Conservation (phyloP, 805 yeast species). For the Myxozyma geophila region DNA sequence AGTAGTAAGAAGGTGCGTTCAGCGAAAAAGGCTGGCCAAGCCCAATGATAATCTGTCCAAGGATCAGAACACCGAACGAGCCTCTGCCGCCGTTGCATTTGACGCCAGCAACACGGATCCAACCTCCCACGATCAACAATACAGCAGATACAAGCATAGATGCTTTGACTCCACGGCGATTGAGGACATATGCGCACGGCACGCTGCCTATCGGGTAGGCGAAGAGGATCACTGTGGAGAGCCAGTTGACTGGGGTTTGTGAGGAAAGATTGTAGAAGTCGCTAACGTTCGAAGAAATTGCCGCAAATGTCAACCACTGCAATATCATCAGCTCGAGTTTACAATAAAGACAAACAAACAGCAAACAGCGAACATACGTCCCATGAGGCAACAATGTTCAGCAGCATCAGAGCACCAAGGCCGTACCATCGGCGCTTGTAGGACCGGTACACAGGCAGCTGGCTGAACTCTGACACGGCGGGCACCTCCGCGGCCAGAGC, state of each 20-base stretch:
- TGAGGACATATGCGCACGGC: constrained; percentile 39
- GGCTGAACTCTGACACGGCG: neutral
- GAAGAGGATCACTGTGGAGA: constrained; percentile 44
- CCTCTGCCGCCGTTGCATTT: constrained; percentile 27
- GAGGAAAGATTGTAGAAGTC: constrained; percentile 37
- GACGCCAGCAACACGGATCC: constrained; percentile 44
- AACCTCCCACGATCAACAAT: constrained; percentile 41
- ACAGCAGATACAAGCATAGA: constrained; percentile 39
- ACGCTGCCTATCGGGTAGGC: constrained; percentile 42
- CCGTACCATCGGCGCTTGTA: constrained; percentile 46
- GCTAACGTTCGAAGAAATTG: constrained; percentile 40
- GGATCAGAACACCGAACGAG: constrained; percentile 42
- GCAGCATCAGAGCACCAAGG: constrained; percentile 39
- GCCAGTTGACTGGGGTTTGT: constrained; percentile 45
- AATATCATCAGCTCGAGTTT: neutral
- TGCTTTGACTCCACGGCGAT: constrained; percentile 36
- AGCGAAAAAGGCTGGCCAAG: constrained; percentile 46
- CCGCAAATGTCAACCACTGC: constrained; percentile 44
- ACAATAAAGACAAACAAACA: neutral
- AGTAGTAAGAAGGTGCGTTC: constrained; percentile 43
- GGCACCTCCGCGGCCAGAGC: neutral
- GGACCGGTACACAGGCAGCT: constrained; percentile 33
- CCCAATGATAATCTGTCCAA: constrained; percentile 46
- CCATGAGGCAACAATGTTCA: constrained; percentile 44
- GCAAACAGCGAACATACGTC: constrained; percentile 31